phyloP scores from a whole-genome alignment of 352 stramenopile species.

The Blastocystis sp. region DNA sequence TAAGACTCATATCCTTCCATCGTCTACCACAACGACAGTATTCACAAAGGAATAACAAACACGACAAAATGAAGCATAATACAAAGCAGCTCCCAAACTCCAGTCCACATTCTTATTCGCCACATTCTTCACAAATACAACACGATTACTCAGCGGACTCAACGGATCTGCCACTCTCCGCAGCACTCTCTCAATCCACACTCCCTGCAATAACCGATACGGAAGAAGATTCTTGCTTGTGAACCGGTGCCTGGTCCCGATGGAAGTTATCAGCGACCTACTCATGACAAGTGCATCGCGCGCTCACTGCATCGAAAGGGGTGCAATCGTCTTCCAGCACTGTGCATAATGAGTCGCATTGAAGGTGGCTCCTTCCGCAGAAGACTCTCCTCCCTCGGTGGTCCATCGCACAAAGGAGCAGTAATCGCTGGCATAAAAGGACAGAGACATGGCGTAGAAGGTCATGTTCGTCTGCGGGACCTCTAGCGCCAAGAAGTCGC shows the following conservation, averaged over 20 bases:
- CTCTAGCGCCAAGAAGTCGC: not conserved
- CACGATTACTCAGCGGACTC: not conserved
- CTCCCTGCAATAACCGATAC: constrained; percentile 16
- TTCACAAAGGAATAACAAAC: no score
- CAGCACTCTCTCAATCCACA: not conserved
- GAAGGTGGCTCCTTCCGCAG: not conserved
- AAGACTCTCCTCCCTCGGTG: not conserved
- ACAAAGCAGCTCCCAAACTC: constrained; percentile 56
- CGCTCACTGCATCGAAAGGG: not conserved
- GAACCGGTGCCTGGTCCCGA: constrained; percentile 6
- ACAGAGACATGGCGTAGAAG: constrained; percentile 52
- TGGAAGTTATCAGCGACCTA: not conserved
- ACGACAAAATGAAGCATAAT: not conserved
- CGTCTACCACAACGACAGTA: no score
- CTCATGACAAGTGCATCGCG: not conserved
- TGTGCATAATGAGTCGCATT: not conserved
- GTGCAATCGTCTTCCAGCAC: not conserved
- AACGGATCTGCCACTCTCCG: not conserved
- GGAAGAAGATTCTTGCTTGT: constrained; percentile 2
- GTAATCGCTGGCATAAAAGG: constrained; percentile 60
- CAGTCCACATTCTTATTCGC: constrained; percentile 50
- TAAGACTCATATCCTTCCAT: no score
- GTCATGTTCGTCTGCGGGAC: not conserved
- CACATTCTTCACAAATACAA: constrained; percentile 46
- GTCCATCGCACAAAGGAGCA: constrained; percentile 4